Conservation (phyloP, 441 rosid species). For the Syzygium malaccense region DNA sequence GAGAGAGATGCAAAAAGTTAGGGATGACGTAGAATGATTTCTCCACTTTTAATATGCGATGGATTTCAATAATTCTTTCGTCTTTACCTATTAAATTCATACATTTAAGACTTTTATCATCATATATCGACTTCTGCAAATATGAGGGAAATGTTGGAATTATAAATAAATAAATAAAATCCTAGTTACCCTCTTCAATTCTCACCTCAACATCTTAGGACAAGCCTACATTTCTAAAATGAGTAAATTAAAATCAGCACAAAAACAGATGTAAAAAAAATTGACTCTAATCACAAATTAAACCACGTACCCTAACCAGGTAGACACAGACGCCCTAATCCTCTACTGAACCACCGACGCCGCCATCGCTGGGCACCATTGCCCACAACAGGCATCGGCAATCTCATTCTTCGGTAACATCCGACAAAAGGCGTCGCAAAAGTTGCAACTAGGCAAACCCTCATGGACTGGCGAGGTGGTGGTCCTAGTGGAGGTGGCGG, state of each 20-base stretch:
- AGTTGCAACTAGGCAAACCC: neutral
- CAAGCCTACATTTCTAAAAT: neutral
- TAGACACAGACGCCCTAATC: neutral
- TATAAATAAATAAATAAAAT: neutral
- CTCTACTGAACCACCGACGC: fast-evolving
- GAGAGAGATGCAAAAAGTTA: neutral
- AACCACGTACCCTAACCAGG: neutral
- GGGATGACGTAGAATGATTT: neutral
- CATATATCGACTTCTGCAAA: neutral
- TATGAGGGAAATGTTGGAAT: neutral
- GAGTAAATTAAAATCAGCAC: neutral
- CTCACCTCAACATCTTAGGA: neutral
- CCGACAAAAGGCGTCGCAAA: neutral
- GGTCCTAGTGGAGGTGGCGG: neutral
- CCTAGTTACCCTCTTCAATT: neutral
- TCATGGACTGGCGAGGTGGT: neutral
- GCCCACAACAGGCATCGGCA: neutral
- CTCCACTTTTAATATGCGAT: neutral
- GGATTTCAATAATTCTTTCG: neutral
- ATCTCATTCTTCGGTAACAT: neutral
- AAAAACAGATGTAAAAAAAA: neutral
- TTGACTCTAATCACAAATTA: neutral
- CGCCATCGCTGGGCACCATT: neutral
- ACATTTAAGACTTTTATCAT: neutral
- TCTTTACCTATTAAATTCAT: neutral